Evolutionary conservation across 306 rosid species (phyloP), one percentile per base, ranked within the genome.

Genomic region (Mimosa bimucronata): DNA sequence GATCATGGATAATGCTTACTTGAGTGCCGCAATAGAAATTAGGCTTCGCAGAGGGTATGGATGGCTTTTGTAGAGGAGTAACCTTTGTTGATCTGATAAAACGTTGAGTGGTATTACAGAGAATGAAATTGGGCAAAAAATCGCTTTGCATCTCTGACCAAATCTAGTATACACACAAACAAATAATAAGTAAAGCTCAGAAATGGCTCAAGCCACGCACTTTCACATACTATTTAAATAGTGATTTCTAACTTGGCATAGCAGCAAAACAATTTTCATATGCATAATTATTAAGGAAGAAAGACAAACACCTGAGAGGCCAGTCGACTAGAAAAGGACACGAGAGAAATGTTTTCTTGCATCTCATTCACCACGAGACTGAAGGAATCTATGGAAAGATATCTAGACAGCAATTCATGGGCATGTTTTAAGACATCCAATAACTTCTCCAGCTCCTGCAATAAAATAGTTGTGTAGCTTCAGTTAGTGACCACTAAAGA

Each of bases 121-220:
- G 97, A 85, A 95, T 84, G 84, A 92, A 95, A 81, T 91, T 95
- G 16, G 97, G 98, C 88, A 92, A 82, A 86, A 92, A 95, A 80
- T 95, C 98, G 66, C 80, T 92, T 82, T 95, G 98, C 97, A 95
- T 92, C 94, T 95, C 98, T 28, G 94, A 92, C 97, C 97, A 95
- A 79, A 95, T 95, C 98, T 95, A 79, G 76, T 80, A 87, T 61
- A 74, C 13, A 57, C 69, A 88, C 50, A 79, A 85, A 46, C 30
- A 77, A 46, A 50, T 79, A 62, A 79, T 76, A 77, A 71, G 68
- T 78, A 77, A 82, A 77, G 37, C 65, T 68, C 57, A 79, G 75
- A 46, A 76, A 77, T 37, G 58, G 73, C 71, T 60, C 65, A 77
- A 74, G 38, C 48, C 61, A 45, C 26, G 77, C 66, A 69, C 64